phyloP scores from a whole-genome alignment of 495 filamentous ascomycete species.

The Astrothelium macrocarpum region DNA sequence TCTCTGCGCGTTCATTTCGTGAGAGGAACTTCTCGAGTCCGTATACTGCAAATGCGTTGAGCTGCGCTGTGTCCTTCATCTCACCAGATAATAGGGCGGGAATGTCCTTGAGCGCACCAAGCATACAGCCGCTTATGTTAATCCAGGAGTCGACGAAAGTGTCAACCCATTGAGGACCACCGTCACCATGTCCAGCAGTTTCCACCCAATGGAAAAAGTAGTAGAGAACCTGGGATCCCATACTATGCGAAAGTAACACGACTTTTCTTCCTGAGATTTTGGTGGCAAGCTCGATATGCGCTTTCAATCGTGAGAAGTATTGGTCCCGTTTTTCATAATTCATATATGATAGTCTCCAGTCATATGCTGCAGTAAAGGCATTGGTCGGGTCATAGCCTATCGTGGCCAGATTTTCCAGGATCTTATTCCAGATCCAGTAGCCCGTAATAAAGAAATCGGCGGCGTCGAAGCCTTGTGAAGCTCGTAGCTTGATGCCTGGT shows the following conservation, averaged over 20 bases:
- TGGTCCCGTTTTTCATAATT: conserved; percentile 85
- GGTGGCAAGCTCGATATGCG: conserved; percentile 76
- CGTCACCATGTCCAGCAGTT: conserved; percentile 62
- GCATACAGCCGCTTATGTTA: conserved; percentile 96
- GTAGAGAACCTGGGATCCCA: conserved; percentile 90
- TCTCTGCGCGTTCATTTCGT: conserved; percentile 79
- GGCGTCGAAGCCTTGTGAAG: conserved; percentile 94
- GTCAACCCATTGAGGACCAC: conserved; percentile 85
- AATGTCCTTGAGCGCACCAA: conserved; percentile 85
- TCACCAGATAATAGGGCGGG: conserved; percentile 89
- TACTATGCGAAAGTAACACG: conserved; percentile 85
- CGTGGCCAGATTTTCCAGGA: conserved; percentile 87
- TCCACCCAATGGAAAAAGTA: conserved; percentile 99
- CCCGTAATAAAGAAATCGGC: conserved; percentile 91
- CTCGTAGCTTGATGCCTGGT: conserved; percentile 81
- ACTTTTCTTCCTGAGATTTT: conserved; percentile 63
- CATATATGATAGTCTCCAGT: conserved; percentile 89
- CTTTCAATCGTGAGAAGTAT: conserved; percentile 84
- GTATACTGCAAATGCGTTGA: conserved; percentile 96
- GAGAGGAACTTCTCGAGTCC: conserved; percentile 92
- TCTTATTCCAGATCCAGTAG: conserved; percentile 99
- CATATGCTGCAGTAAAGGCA: conserved; percentile 90
- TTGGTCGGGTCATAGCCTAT: conserved; percentile 96
- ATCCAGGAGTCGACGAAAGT: conserved; percentile 87
- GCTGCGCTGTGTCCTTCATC: conserved; percentile 95